These are phyloP conservation scores for Pythium dissotocum DNA, from an alignment of 352 stramenopile species.

Conservation along the genomic window DNA sequence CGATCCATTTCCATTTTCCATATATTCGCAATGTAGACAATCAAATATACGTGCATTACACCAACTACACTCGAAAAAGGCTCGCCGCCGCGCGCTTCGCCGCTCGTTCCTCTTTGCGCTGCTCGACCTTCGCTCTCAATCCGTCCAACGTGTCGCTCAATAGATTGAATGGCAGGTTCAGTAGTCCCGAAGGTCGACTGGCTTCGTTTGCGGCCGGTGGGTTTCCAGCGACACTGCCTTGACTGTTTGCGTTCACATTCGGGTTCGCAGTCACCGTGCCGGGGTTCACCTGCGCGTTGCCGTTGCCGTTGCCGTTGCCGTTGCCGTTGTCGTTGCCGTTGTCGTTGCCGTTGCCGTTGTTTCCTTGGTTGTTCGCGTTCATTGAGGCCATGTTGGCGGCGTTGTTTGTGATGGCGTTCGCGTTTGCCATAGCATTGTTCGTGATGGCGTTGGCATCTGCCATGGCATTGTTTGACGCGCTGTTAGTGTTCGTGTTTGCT, in stretches of 20 bases:
- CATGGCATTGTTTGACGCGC: background rate
- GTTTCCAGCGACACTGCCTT: background rate
- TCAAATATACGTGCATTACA: background rate
- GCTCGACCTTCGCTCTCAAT: background rate
- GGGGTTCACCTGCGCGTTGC: background rate
- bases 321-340: background rate
- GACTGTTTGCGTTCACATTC: background rate
- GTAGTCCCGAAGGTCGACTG: background rate
- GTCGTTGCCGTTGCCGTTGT: background rate
- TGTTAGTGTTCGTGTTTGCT: background rate
- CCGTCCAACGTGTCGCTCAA: background rate
- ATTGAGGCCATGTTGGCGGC: background rate
- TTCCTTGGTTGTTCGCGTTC: background rate
- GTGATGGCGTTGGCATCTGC: background rate
- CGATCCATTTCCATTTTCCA: background rate
- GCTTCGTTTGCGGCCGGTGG: background rate
- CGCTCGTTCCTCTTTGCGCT: background rate
- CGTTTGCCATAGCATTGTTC: background rate
- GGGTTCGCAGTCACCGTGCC: background rate
- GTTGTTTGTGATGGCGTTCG: background rate
- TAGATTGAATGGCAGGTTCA: background rate
- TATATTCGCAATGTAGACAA: background rate
- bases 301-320: background rate
- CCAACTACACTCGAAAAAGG: background rate
- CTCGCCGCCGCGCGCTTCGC: background rate